Conservation (phyloP, 106 monocot genomes). For the Vanilla planifolia region DNA sequence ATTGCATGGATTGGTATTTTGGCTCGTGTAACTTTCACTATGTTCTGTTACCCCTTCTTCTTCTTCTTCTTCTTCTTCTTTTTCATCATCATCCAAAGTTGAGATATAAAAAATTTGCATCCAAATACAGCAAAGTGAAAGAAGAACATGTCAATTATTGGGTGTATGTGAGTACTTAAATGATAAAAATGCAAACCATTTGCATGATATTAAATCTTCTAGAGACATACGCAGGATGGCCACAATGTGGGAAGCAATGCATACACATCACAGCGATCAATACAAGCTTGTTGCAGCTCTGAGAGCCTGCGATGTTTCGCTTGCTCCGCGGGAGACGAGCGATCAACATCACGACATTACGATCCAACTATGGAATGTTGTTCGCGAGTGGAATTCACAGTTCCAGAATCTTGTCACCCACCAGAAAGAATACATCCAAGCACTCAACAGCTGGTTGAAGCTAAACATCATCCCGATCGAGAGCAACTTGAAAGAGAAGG, state of each 20-base stretch:
- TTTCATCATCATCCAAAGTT: too few relatives aligned
- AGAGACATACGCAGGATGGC: slow-evolving; percentile 81
- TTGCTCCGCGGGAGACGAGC: slow-evolving; percentile 53
- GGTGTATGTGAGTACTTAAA: too few relatives aligned
- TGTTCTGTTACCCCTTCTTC: too few relatives aligned
- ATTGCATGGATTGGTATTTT: too few relatives aligned
- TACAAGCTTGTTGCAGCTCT: slow-evolving; percentile 30
- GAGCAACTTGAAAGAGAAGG: slow-evolving; percentile 70
- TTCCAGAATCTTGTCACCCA: slow-evolving; percentile 54
- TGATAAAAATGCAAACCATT: too few relatives aligned
- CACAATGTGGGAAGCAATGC: slow-evolving; percentile 83
- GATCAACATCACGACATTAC: slow-evolving; percentile 42
- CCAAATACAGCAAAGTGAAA: too few relatives aligned
- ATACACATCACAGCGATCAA: slow-evolving; percentile 48
- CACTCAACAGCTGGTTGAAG: slow-evolving; percentile 66
- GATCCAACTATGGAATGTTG: slow-evolving; percentile 36
- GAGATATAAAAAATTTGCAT: too few relatives aligned
- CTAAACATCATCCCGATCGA: slow-evolving; percentile 74
- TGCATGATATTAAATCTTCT: too few relatives aligned
- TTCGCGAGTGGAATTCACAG: slow-evolving; percentile 44
- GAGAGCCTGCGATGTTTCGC: slow-evolving; percentile 33
- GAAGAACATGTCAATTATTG: too few relatives aligned
- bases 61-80: too few relatives aligned
- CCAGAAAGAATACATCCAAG: slow-evolving; percentile 68
- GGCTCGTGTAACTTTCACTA: too few relatives aligned